Conservation (phyloP, 257 asterid genomes). For the Solanum pimpinellifolium region DNA sequence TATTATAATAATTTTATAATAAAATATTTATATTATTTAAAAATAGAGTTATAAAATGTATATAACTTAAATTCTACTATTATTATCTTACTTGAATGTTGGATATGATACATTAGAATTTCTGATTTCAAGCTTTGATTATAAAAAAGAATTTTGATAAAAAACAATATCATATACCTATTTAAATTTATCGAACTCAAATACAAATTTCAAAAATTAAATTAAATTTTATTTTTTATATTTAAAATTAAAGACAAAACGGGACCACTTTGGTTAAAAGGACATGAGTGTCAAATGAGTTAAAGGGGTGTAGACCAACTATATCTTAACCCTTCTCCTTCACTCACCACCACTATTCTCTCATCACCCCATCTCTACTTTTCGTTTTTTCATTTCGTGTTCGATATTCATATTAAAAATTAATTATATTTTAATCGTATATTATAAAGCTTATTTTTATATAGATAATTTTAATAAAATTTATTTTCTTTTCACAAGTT, state of each 20-base stretch:
- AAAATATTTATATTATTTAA: background rate
- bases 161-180: background rate
- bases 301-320: background rate
- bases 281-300: background rate
- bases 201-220: rapidly evolving
- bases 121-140: rapidly evolving
- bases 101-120: too few species aligned
- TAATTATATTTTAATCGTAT: rapidly evolving
- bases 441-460: background rate
- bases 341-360: background rate
- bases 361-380: background rate
- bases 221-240: background rate
- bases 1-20: background rate
- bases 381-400: rapidly evolving
- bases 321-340: background rate
- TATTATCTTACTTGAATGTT: background rate
- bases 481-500: rapidly evolving
- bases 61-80: background rate
- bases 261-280: background rate
- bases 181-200: background rate
- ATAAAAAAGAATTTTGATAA: too few species aligned
- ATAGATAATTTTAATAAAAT: background rate
- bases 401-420: background rate
- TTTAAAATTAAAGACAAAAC: background rate
- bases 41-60: background rate